Conservation (phyloP, 2,329 filamentous ascomycete species). For the Trichoderma harzianum region DNA sequence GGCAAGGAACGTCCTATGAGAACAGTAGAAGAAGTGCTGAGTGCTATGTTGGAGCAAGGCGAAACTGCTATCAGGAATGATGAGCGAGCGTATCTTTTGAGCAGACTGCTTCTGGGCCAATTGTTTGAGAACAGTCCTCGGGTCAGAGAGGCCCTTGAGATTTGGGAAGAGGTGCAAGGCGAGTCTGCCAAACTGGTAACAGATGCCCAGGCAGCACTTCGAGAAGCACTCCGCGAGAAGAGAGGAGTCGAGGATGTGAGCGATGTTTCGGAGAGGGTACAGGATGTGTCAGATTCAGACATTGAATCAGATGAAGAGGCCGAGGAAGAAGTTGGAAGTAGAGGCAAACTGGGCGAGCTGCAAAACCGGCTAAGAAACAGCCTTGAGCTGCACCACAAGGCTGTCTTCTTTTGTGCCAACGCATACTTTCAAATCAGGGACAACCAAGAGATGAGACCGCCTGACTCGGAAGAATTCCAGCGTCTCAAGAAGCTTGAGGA, state of each 20-base stretch:
- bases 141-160: conserved; percentile 62
- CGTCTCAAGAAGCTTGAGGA: conserved; percentile 67
- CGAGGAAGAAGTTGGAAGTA: conserved; percentile 34
- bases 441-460: conserved; percentile 59
- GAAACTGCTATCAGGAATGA: conserved; percentile 64
- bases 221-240: conserved; percentile 43
- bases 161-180: conserved; percentile 62
- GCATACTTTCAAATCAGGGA: conserved; percentile 80
- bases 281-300: conserved; percentile 21
- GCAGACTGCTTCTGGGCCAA: conserved; percentile 68
- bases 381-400: conserved; percentile 77
- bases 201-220: conserved; percentile 62
- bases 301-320: conserved; percentile 36
- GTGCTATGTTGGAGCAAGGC: conserved; percentile 87
- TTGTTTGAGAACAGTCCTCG: conserved; percentile 71
- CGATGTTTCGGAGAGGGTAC: not conserved
- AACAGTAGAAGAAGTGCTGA: conserved; percentile 81
- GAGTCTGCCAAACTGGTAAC: conserved; percentile 53
- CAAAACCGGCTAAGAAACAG: conserved; percentile 66
- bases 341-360: conserved; percentile 51
- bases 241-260: not conserved
- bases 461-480: conserved; percentile 65
- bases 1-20: conserved; percentile 64
- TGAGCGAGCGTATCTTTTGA: conserved; percentile 63
- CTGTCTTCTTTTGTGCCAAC: conserved; percentile 80